phyloP scores from a whole-genome alignment of 169 alveolate genomes.

The Cryptosporidium viatorum region DNA sequence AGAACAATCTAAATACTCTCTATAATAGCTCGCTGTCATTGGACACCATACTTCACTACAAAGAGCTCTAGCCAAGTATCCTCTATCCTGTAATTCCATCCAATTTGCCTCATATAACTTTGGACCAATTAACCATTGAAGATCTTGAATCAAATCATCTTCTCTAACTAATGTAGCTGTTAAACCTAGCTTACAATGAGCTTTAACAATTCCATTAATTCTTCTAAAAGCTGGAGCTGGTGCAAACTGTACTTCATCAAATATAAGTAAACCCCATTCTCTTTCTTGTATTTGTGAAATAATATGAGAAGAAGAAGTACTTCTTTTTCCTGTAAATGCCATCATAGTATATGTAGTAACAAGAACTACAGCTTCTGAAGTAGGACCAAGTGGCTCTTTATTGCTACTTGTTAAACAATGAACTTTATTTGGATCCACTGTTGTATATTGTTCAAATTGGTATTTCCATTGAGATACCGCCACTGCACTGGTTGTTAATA shows the following conservation, averaged over 20 bases:
- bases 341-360: slow-evolving; percentile 96
- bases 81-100: slow-evolving; percentile 96
- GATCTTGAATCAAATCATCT: slow-evolving; percentile 95
- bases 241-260: slow-evolving; percentile 99
- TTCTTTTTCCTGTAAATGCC: slow-evolving; percentile 91
- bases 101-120: slow-evolving; percentile 99
- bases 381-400: slow-evolving; percentile 88
- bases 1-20: slow-evolving; percentile 91
- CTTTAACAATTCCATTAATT: slow-evolving; percentile 87
- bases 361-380: slow-evolving; percentile 92
- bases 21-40: slow-evolving; percentile 95
- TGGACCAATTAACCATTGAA: slow-evolving; percentile 99
- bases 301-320: slow-evolving; percentile 87
- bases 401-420: slow-evolving; percentile 95
- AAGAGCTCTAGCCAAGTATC: slow-evolving; percentile 96
- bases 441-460: slow-evolving; percentile 90
- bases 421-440: slow-evolving; percentile 88
- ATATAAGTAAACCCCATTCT: slow-evolving; percentile 98
- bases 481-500: slow-evolving; percentile 90
- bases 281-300: slow-evolving; percentile 87
- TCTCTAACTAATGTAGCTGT: slow-evolving; percentile 99
- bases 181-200: slow-evolving; percentile 96
- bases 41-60: slow-evolving; percentile 99
- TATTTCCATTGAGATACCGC: slow-evolving; percentile 93
- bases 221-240: slow-evolving; percentile 98